A percentile compares a stretch with the other conserved stretches of the same genome.
Evolutionary conservation across 1,284 basidiomycete genomes (phyloP).

Genomic region (Gomphus bonarii): DNA sequence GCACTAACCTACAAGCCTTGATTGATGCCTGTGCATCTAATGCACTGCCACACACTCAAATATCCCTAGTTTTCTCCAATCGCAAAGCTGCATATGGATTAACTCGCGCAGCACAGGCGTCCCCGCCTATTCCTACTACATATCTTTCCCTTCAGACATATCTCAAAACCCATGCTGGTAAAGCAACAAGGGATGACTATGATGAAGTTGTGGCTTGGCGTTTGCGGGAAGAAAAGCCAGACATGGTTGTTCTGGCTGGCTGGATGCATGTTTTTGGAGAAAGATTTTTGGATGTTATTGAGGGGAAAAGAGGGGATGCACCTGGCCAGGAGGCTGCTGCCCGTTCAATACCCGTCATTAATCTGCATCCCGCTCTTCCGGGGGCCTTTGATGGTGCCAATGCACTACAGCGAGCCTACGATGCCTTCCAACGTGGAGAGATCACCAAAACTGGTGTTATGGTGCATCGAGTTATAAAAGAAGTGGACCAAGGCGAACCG

Average conservation of each 20-base stretch:
- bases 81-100: slow-evolving; percentile 89
- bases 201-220: slow-evolving; percentile 79
- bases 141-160: slow-evolving; percentile 84
- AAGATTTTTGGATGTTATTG: slow-evolving; percentile 31
- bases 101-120: slow-evolving; percentile 59
- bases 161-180: slow-evolving; percentile 59
- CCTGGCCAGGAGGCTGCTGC: not conserved
- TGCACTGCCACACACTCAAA: slow-evolving; percentile 55
- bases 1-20: slow-evolving; percentile 92
- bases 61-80: slow-evolving; percentile 86
- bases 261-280: slow-evolving; percentile 90
- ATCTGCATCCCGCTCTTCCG: slow-evolving; percentile 93
- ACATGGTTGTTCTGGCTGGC: slow-evolving; percentile 87
- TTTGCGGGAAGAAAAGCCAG: slow-evolving; percentile 47
- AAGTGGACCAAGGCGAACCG: slow-evolving; percentile 89
- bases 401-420: slow-evolving; percentile 84
- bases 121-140: slow-evolving; percentile 72
- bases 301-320: slow-evolving; percentile 17
- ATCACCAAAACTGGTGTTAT: slow-evolving; percentile 77
- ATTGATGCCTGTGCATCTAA: slow-evolving; percentile 68
- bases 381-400: slow-evolving; percentile 90
- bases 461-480: slow-evolving; percentile 90
- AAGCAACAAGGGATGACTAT: slow-evolving; percentile 67
- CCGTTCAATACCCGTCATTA: slow-evolving; percentile 76
- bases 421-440: slow-evolving; percentile 78